Evolutionary conservation across 2,329 filamentous ascomycete genomes (phyloP).

Genomic region (Huntiella savannae): DNA sequence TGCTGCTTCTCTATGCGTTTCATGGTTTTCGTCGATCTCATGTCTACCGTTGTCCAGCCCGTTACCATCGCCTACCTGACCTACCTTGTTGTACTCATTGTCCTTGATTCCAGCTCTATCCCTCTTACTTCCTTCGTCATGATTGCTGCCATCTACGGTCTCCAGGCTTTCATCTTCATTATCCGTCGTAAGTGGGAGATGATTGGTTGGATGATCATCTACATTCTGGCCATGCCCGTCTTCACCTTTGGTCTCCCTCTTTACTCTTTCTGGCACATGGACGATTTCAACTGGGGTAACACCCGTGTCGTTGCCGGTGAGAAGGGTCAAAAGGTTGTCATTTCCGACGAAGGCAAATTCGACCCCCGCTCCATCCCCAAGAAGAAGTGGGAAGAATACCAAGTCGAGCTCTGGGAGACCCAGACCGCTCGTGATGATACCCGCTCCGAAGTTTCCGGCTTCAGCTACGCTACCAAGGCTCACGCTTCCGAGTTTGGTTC

Average conservation of each 20-base stretch:
- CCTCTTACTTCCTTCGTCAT: slow-evolving; percentile 79
- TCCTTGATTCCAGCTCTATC: slow-evolving; percentile 41
- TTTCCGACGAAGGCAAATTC: slow-evolving; percentile 95
- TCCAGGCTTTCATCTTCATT: slow-evolving; percentile 95
- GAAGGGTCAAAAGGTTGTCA: slow-evolving; percentile 74
- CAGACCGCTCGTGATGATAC: slow-evolving; percentile 68
- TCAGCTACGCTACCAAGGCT: slow-evolving; percentile 82
- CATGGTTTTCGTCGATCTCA: slow-evolving; percentile 80
- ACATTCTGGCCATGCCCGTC: slow-evolving; percentile 75
- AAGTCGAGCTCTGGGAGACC: slow-evolving; percentile 91
- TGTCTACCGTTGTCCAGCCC: slow-evolving; percentile 82
- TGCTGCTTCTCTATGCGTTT: slow-evolving; percentile 99
- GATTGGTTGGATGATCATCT: slow-evolving; percentile 98
- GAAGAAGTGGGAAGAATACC: slow-evolving; percentile 99
- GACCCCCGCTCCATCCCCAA: slow-evolving; percentile 81
- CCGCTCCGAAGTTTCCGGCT: slow-evolving; percentile 76
- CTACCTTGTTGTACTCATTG: slow-evolving; percentile 67
- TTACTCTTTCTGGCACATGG: slow-evolving; percentile 98
- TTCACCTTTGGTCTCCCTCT: slow-evolving; percentile 81
- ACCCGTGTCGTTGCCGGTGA: slow-evolving; percentile 94
- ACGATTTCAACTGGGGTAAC: slow-evolving; percentile 98
- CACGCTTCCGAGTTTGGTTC: slow-evolving; percentile 55
- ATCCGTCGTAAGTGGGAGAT: slow-evolving; percentile 96
- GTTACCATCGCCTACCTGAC: slow-evolving; percentile 77
- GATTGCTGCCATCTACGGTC: slow-evolving; percentile 85